Evolutionary conservation across 495 filamentous ascomycete species (phyloP).

Genomic region (Saxophila tyrrhenica): DNA sequence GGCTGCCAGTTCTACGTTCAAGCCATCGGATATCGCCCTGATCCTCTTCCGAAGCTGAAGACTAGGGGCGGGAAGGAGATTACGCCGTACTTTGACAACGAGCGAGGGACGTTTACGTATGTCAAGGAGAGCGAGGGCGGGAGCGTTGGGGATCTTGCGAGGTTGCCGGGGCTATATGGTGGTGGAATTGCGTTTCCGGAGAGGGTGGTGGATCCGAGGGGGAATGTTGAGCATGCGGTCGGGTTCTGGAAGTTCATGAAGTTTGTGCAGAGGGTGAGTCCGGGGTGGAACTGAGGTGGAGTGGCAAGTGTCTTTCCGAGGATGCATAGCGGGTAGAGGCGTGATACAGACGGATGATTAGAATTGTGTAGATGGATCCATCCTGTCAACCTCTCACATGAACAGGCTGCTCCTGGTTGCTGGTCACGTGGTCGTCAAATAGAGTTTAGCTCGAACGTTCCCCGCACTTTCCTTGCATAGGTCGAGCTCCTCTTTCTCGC

Average conservation of each 20-base stretch:
- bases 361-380: background rate
- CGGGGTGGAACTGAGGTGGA: slow-evolving; percentile 13
- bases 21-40: slow-evolving; percentile 44
- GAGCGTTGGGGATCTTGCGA: slow-evolving; percentile 21
- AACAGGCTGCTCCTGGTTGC: too few relatives aligned
- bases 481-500: too few relatives aligned
- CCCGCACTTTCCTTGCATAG: too few relatives aligned
- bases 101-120: slow-evolving; percentile 37
- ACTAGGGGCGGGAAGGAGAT: slow-evolving; percentile 21
- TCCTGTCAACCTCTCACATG: background rate
- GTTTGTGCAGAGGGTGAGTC: slow-evolving; percentile 37
- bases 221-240: slow-evolving; percentile 51
- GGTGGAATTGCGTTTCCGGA: slow-evolving; percentile 54
- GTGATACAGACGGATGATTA: too few relatives aligned
- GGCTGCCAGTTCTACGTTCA: slow-evolving; percentile 41
- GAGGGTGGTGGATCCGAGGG: slow-evolving; percentile 45
- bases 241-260: slow-evolving; percentile 56
- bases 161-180: slow-evolving; percentile 42
- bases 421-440: too few relatives aligned
- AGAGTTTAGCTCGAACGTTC: too few relatives aligned
- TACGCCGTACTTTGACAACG: slow-evolving; percentile 38
- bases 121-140: background rate
- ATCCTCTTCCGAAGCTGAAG: slow-evolving; percentile 36
- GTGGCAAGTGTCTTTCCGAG: background rate
- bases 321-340: background rate